These are phyloP conservation scores for Typha latifolia DNA, from an alignment of 176 grass and related monocot genomes.

Conservation along the genomic window DNA sequence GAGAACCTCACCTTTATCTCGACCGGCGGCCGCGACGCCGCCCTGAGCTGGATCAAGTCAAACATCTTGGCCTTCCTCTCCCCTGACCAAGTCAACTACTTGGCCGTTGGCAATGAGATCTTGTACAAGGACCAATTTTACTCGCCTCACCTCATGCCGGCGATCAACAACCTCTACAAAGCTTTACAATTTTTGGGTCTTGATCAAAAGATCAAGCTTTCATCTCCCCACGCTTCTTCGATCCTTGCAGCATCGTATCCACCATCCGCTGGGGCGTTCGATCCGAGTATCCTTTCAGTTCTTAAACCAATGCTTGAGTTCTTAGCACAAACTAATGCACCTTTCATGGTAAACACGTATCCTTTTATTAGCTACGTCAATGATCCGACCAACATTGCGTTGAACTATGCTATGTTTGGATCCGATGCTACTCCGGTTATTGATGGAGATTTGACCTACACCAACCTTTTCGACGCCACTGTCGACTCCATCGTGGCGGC, in stretches of 20 bases:
- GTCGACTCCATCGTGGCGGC: slow-evolving; percentile 52
- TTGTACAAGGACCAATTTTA: slow-evolving; percentile 50
- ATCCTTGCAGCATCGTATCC: slow-evolving; percentile 50
- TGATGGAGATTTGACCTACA: slow-evolving; percentile 41
- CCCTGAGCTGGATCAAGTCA: slow-evolving; percentile 38
- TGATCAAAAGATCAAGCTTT: slow-evolving; percentile 31
- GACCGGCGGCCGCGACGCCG: slow-evolving; percentile 22
- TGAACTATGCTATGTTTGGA: slow-evolving; percentile 41
- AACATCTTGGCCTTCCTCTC: slow-evolving; percentile 29
- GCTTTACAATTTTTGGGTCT: slow-evolving; percentile 43
- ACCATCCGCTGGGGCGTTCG: slow-evolving; percentile 49
- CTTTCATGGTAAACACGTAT: slow-evolving; percentile 67
- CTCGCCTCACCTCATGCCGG: slow-evolving; percentile 49
- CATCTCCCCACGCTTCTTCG: slow-evolving; percentile 57
- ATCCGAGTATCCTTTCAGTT: slow-evolving; percentile 21
- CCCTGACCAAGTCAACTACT: slow-evolving; percentile 29
- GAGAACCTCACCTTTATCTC: slow-evolving; percentile 62
- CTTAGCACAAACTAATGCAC: slow-evolving; percentile 46
- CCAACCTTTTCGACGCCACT: slow-evolving; percentile 51
- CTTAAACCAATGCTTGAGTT: slow-evolving; percentile 60
- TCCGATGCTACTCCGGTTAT: slow-evolving; percentile 17
- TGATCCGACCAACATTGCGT: slow-evolving; percentile 41
- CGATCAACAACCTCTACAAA: slow-evolving; percentile 50
- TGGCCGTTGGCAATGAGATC: slow-evolving; percentile 69
- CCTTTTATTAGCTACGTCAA: slow-evolving; percentile 62